Evolutionary conservation across 306 rosid genomes (phyloP), one percentile per base, ranked within the genome.

Genomic region (Cicer pinnatifidum): DNA sequence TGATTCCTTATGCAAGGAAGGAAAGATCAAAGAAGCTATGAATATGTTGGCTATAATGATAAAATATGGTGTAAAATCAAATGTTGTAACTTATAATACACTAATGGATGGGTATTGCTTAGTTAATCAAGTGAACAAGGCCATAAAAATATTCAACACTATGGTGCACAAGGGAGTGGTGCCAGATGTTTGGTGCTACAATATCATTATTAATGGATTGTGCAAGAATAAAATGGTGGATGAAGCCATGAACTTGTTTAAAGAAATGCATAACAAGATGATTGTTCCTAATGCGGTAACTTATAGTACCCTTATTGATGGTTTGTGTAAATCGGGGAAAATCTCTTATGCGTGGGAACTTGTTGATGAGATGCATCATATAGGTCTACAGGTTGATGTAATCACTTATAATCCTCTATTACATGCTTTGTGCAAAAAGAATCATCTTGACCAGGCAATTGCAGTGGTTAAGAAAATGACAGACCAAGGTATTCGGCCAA

Each of bases 41-140:
- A 16, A 1, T 17, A 10, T 64, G 37, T 41, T 64, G 0, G 52
- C 48, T 41, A 4, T 64, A 52, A 64, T 64, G 70, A 10, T 64
- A 9, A 41, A 41, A 64, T 1, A 17, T 5, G 13, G 38, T 9
- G 37, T 64, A 6, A 10, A 64, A 41, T 37, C 9, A 0, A 1
- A 41, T 28, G 70, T 41, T 64, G 70, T 43, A 17, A 64, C 70
- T 6, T 64, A 9, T 43, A 1, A 0, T 16, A 0, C 70, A 0
- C 10, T 64, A 1, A 64, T 64, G 15, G 38, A 64, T 10, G 51
- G 70, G 65, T 58, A 58, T 11, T 33, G 2, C 41, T 6, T 58
- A 58, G 65, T 58, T 28, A 58, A 28, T 33, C 8, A 58, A 28
- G 43, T 28, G 43, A 58, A 58, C 10, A 58, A 58, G 10, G 65